Evolutionary conservation across 2,329 filamentous ascomycete genomes (phyloP), one percentile per base, ranked within the genome.

Genomic region (Penicillium olsonii): DNA sequence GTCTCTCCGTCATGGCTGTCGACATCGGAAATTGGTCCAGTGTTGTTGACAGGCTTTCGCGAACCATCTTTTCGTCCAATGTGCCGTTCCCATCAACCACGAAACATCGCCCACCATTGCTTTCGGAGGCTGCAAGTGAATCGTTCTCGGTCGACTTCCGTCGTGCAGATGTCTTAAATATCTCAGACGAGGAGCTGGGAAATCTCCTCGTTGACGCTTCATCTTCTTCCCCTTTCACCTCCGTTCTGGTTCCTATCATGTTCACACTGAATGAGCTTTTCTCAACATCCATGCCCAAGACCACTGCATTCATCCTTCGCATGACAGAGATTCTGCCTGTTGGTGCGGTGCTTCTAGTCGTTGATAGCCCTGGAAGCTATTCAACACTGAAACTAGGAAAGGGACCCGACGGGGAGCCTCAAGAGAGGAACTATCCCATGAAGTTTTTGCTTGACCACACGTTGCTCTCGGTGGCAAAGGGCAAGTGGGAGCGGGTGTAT

Each of bases 231-330:
- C 4, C 41, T 2, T 47, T 43, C 27, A 15, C 52, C 7, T 65
- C 80, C 9, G 59, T 79, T 3, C 72, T 96, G 1, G 76, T 95
- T 12, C 96, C 92, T 0, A 74, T 97, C 11, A 83, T 97, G 72
- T 99, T 97, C 77, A 96, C 92, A 0, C 81, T 97, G 39, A 97
- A 97, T 69, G 94, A 99, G 72, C 84, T 99, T 0, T 97, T 96
- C 75, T 87, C 88, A 0, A 78, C 83, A 0, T 90, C 86, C 1
- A 83, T 91, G 19, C 78, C 84, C 2, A 83, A 84, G 59, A 90
- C 92, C 0, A 95, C 92, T 0, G 76, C 77, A 3, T 86, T 97
- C 56, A 77, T 99, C 0, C 78, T 90, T 4, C 76, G 76, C 1
- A 73, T 96, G 15, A 89, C 87, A 0, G 75, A 81, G 2, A 58